phyloP scores from a whole-genome alignment of 2,329 filamentous ascomycete genomes.

The Orbilia oligospora region DNA sequence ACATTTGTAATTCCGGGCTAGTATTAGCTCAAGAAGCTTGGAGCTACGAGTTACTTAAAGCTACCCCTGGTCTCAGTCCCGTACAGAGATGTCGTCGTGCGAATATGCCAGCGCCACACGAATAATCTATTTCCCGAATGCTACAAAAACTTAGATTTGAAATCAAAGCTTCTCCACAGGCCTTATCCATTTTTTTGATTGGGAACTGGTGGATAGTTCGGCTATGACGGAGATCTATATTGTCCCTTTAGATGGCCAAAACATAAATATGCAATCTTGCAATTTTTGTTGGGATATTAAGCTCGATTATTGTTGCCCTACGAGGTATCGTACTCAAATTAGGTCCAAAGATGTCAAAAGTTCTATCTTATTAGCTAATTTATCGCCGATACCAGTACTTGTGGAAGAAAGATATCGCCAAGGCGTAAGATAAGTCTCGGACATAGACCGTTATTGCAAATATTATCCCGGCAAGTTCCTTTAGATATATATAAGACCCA shows the following conservation, averaged over 20 bases:
- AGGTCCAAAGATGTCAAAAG: neutral
- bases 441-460: neutral
- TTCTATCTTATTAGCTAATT: constrained; percentile 6
- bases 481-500: neutral
- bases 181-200: constrained; percentile 3
- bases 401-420: constrained; percentile 12
- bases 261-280: neutral
- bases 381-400: constrained; percentile 11
- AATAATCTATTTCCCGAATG: neutral
- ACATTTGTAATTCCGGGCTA: neutral
- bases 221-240: constrained; percentile 4
- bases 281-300: constrained; percentile 19
- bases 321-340: neutral
- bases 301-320: neutral
- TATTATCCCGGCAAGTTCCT: neutral
- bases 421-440: constrained; percentile 4
- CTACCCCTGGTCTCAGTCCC: constrained; percentile 8
- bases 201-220: constrained; percentile 44
- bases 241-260: neutral
- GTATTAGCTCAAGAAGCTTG: constrained; percentile 10
- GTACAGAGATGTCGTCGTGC: neutral
- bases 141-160: constrained; percentile 33
- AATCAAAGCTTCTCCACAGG: constrained; percentile 34
- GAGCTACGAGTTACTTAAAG: neutral
- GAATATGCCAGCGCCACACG: constrained; percentile 15